Base-by-base conservation (phyloP, 306 rosid species). In the Inga laurina region DNA sequence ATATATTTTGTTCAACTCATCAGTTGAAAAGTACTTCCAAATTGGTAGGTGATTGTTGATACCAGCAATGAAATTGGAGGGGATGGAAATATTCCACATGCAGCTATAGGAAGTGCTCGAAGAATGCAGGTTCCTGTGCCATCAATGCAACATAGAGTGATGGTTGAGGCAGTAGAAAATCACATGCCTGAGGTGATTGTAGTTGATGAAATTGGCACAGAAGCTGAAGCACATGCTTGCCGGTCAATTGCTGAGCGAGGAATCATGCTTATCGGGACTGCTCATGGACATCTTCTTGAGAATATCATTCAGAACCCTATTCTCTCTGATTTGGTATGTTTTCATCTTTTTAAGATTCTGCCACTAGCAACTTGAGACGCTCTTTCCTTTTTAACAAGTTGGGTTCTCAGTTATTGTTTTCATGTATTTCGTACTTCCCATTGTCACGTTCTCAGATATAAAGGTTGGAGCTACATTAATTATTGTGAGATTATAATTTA, bases 51-150 rank as follows among this genome's bases (percentile, higher is more conserved):
- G 22, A 72, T 92, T 83, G 89, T 92, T 43, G 96, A 92, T 82
- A 92, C 93, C 77, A 92, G 96, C 89, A 92, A 92, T 83, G 93
- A 92, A 84, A 90, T 92, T 79, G 93, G 92, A 74, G 93, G 96
- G 10, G 88, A 88, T 81, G 96, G 93, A 52, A 92, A 90, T 82
- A 84, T 90, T 87, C 96, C 96, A 74, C 96, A 92, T 86, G 85
- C 88, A 69, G 91, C 93, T 74, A 90, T 92, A 79, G 93, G 96
- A 76, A 81, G 87, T 52, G 96, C 96, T 1, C 87, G 96, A 4
- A 87, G 96, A 89, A 84, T 90, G 92, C 93, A 88, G 89, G 96
- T 92, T 21, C 85, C 92, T 39, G 88, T 87, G 84, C 91, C 92
- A 84, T 87, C 91, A 14, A 76, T 87, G 96, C 96, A 92, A 79